Evolutionary conservation across 768 basidiomycete species (phyloP), one percentile per base, ranked within the genome.

Genomic region (Tephrocybe sp.): DNA sequence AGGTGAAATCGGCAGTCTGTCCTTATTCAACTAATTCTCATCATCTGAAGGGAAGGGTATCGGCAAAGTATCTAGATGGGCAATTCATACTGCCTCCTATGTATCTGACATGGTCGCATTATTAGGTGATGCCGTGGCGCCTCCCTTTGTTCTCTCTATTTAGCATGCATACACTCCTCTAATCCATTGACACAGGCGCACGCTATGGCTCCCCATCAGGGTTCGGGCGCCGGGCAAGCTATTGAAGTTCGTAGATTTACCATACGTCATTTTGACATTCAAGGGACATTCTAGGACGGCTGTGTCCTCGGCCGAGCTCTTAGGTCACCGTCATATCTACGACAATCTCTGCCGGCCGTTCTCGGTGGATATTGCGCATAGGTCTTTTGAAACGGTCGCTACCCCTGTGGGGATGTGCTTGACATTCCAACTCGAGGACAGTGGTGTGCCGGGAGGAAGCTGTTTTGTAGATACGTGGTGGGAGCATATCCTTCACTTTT

Each of bases 221-320:
- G 74, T n/a, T 71, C 74, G 9, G 75, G 75, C 23, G 74, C 75
- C n/a, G 75, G 74, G 3, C 74, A 76, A 57, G 75, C 73, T 9
- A 69, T 76, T 36, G 75, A 77, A 57, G 72, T 70, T 53, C 12
- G 43, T 30, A 22, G 42, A 2, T 41, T n/a, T 44, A 18, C 22
- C 12, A 18, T 5, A 21, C 7, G 21, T 5, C 16, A 6, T 41
- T 21, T 11, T 18, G 15, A 7, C 18, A 40, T 1, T n/a, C 12
- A 12, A 23, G 39, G 42, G n/a, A 16, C 9, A n/a, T 31, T 34
- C 21, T 41, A 74, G 71, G 71, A 73, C 45, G 67, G 68, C 0
- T 72, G 69, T 44, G 60, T 74, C 30, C 60, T 74, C 9, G 69
- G n/a, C 49, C 7, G 46, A 66, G 25, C 62, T 68, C 25, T 49